Evolutionary conservation across 75 land plant genomes (phyloP).

Genomic region (Pinus albicaulis): DNA sequence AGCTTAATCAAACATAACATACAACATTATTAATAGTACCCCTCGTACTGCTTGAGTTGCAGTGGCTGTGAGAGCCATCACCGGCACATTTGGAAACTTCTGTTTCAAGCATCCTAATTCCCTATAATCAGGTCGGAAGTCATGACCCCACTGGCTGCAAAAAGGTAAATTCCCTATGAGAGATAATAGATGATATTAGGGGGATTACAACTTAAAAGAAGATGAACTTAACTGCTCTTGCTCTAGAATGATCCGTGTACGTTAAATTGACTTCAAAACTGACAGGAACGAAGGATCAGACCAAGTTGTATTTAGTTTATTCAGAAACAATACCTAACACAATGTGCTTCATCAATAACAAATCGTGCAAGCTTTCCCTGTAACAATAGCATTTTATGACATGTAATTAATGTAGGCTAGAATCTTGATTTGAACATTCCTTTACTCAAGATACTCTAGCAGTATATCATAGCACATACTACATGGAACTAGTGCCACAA

Average conservation of each 20-base stretch:
- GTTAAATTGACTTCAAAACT: background rate
- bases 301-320: background rate
- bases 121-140: constrained; percentile 91
- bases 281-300: background rate
- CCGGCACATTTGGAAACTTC: constrained; percentile 63
- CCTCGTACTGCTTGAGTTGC: constrained; percentile 75
- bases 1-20: background rate
- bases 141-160: constrained; percentile 95
- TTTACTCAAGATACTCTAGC: background rate
- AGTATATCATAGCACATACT: background rate
- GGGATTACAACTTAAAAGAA: background rate
- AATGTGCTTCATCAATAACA: constrained; percentile 95
- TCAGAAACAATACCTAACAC: constrained; percentile 67
- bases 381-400: constrained; percentile 7
- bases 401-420: background rate
- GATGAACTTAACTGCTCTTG: background rate
- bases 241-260: background rate
- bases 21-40: constrained; percentile 29
- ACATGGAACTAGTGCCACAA: constrained; percentile 2
- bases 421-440: background rate
- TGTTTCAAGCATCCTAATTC: constrained; percentile 66
- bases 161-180: background rate
- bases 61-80: constrained; percentile 96
- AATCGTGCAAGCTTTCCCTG: constrained; percentile 85
- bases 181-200: background rate